Evolutionary conservation across 2,329 filamentous ascomycete genomes (phyloP).

Genomic region (Botryotinia convoluta): DNA sequence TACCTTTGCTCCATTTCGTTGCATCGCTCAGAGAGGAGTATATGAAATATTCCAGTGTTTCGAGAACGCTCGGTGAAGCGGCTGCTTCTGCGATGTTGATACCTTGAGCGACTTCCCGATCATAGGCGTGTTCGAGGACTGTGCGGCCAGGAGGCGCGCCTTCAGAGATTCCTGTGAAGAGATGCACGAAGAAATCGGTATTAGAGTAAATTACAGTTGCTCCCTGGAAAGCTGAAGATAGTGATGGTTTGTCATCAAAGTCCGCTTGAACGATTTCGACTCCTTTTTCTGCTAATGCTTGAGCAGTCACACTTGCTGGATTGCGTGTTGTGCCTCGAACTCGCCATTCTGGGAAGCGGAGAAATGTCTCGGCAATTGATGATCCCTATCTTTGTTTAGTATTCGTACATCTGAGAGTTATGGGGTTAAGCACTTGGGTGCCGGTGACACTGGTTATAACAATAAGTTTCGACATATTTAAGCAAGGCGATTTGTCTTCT

Average conservation of each 20-base stretch:
- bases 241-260: conserved; percentile 42
- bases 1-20: not conserved
- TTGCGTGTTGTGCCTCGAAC: conserved; percentile 50
- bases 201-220: conserved; percentile 52
- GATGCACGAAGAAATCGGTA: conserved; percentile 45
- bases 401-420: not conserved
- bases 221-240: conserved; percentile 43
- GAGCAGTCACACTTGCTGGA: conserved; percentile 39
- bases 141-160: not conserved
- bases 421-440: not conserved
- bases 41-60: not conserved
- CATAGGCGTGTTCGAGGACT: not conserved
- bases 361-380: conserved; percentile 1
- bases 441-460: conserved; percentile 3
- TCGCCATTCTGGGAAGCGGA: conserved; percentile 17
- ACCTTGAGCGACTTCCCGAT: not conserved
- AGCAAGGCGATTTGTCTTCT: not conserved
- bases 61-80: not conserved
- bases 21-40: not conserved
- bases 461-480: conserved; percentile 1
- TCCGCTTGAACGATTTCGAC: conserved; percentile 46
- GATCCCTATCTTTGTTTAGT: not conserved
- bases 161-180: not conserved
- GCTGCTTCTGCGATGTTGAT: not conserved
- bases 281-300: conserved; percentile 41